These are phyloP conservation scores for Barnettozyma siamensis DNA, from an alignment of 805 yeast genomes.

Conservation along the genomic window DNA sequence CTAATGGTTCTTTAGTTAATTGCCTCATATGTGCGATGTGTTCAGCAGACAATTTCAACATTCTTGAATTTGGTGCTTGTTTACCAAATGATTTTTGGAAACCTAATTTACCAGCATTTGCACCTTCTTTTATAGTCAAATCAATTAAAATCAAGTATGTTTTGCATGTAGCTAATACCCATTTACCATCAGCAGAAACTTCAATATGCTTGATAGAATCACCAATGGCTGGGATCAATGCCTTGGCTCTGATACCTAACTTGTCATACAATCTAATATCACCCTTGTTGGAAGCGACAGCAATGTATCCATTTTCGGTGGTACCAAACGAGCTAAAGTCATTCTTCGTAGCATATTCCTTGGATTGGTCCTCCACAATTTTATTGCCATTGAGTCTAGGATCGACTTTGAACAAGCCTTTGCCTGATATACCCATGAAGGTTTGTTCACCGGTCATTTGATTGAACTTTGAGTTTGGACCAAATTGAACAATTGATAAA, in stretches of 20 bases:
- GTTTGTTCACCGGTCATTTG: constrained; percentile 72
- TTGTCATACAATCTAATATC: constrained; percentile 69
- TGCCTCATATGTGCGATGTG: constrained; percentile 58
- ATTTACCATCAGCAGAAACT: constrained; percentile 72
- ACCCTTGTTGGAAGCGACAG: constrained; percentile 72
- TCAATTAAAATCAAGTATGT: constrained; percentile 68
- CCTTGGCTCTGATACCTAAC: constrained; percentile 71
- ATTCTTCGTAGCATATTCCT: constrained; percentile 42
- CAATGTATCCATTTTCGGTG: constrained; percentile 67
- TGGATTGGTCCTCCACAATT: constrained; percentile 50
- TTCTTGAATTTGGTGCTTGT: constrained; percentile 65
- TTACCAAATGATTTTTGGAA: constrained; percentile 59
- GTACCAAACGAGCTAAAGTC: constrained; percentile 39
- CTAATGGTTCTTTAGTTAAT: constrained; percentile 41
- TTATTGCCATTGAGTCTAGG: constrained; percentile 63
- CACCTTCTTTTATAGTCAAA: constrained; percentile 54
- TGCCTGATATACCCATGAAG: constrained; percentile 60
- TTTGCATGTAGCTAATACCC: constrained; percentile 76
- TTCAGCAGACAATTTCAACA: constrained; percentile 64
- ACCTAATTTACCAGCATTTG: constrained; percentile 54
- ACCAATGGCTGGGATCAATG: constrained; percentile 77
- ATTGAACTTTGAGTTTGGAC: constrained; percentile 68
- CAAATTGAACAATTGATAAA: constrained; percentile 48
- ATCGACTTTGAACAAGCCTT: constrained; percentile 69
- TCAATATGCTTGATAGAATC: constrained; percentile 65